These are phyloP conservation scores for Lactarius tabidus DNA, from an alignment of 768 basidiomycete genomes.

Conservation along the genomic window DNA sequence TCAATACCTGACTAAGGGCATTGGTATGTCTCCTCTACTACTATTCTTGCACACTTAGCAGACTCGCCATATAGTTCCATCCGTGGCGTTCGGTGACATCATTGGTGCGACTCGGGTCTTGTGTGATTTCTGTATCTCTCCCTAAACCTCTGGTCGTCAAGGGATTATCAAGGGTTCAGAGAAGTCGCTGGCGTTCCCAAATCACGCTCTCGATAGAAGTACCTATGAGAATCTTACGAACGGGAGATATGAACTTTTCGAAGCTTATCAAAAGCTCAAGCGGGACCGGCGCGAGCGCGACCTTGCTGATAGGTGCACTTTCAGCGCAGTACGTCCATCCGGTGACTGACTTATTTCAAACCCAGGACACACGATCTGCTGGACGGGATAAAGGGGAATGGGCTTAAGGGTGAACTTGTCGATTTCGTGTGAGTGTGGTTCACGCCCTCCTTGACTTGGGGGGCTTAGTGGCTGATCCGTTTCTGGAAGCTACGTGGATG, in stretches of 20 bases:
- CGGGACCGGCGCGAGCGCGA: conserved; percentile 44
- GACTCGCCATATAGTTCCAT: conserved; percentile 48
- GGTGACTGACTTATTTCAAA: not conserved
- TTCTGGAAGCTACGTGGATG: conserved; percentile 58
- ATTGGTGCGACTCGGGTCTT: conserved; percentile 46
- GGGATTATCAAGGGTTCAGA: conserved; percentile 71
- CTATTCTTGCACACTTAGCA: not conserved
- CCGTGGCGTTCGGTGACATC: conserved; percentile 60
- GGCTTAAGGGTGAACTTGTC: conserved; percentile 41
- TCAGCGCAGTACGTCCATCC: not conserved
- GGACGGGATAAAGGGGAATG: conserved; percentile 30
- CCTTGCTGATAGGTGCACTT: conserved; percentile 53
- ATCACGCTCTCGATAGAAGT: conserved; percentile 12
- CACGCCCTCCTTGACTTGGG: not conserved
- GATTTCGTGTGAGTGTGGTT: conserved; percentile 48
- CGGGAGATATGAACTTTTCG: conserved; percentile 38
- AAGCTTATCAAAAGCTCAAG: conserved; percentile 49
- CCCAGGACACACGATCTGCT: conserved; percentile 52
- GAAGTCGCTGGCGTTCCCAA: conserved; percentile 34
- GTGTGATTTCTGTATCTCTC: not conserved
- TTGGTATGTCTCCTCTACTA: conserved; percentile 39
- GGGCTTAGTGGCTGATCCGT: not conserved
- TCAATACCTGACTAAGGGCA: conserved; percentile 44
- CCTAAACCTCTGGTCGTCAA: conserved; percentile 3
- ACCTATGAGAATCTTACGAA: conserved; percentile 8